Evolutionary conservation across 495 filamentous ascomycete genomes (phyloP).

Genomic region (Penicillium egyptiacum): DNA sequence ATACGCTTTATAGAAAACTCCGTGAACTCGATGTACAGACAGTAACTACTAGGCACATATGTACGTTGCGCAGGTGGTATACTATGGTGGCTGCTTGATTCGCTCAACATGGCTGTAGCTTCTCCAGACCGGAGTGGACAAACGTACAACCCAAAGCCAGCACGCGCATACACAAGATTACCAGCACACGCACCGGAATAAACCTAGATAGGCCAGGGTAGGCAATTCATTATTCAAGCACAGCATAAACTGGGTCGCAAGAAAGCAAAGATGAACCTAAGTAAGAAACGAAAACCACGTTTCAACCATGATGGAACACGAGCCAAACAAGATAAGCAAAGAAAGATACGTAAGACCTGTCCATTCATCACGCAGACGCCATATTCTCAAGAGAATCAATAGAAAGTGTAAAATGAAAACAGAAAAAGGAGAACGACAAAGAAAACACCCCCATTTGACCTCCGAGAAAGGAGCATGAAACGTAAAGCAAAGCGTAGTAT

Average conservation of each 20-base stretch:
- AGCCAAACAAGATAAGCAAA: neutral
- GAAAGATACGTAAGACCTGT: constrained; percentile 10
- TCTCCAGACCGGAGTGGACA: neutral
- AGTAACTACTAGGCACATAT: neutral
- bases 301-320: neutral
- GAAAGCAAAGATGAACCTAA: neutral
- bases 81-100: neutral
- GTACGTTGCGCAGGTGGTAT: neutral
- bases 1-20: neutral
- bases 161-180: neutral
- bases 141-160: neutral
- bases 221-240: constrained; percentile 7
- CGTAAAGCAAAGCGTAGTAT: neutral
- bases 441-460: constrained; percentile 2
- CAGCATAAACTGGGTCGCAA: neutral
- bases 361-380: constrained; percentile 11
- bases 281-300: neutral
- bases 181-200: neutral
- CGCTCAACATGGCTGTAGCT: neutral
- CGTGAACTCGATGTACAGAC: neutral
- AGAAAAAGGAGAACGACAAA: constrained; percentile 8
- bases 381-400: constrained; percentile 6
- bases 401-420: constrained; percentile 3
- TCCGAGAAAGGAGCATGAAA: neutral
- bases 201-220: neutral